phyloP scores from a whole-genome alignment of 78 protist genomes.

The Dictyostelium firmibasis region DNA sequence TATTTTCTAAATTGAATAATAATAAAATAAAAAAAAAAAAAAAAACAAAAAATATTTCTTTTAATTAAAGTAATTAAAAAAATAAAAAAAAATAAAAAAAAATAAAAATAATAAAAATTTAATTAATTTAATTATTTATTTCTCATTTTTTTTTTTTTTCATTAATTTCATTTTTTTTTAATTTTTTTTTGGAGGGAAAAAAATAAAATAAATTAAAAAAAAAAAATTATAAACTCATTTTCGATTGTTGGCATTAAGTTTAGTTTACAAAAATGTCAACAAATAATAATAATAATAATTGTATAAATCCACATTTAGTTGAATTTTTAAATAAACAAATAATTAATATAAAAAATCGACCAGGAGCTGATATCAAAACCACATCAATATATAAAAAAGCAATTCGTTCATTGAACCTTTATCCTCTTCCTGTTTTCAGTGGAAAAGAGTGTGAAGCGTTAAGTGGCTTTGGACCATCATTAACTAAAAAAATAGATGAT shows the following conservation, averaged over 20 bases:
- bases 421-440: constrained; percentile 50
- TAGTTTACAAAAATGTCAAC: background rate
- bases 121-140: background rate
- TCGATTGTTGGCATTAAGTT: background rate
- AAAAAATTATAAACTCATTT: background rate
- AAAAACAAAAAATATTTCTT: too few species aligned
- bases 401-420: constrained; percentile 20
- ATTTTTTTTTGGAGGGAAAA: too few species aligned
- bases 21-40: background rate
- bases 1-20: background rate
- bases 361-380: constrained; percentile 22
- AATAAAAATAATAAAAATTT: background rate
- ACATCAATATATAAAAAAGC: constrained; percentile 37
- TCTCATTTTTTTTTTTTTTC: background rate
- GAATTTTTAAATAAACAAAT: background rate
- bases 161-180: too few species aligned
- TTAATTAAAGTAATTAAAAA: too few species aligned
- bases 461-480: constrained; percentile 53
- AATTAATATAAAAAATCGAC: background rate
- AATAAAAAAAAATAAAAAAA: background rate
- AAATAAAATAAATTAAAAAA: too few species aligned
- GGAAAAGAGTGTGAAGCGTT: constrained; percentile 53
- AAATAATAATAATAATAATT: background rate
- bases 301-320: background rate
- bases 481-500: constrained; percentile 9